phyloP scores from a whole-genome alignment of 1,284 basidiomycete species.

The Kwoniella shivajii region DNA sequence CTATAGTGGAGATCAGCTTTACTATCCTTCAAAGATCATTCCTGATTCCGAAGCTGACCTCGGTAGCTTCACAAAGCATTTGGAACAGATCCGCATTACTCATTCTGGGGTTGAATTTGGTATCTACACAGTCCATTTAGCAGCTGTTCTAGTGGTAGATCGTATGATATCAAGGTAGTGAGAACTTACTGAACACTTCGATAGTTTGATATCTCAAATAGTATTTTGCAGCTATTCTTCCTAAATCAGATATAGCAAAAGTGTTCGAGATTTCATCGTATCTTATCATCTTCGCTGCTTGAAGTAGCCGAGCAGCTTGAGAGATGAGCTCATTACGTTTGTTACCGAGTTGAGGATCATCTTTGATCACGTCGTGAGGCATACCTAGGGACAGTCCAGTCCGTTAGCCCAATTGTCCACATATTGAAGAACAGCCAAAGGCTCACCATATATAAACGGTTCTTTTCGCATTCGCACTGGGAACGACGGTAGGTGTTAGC shows the following conservation, averaged over 20 bases:
- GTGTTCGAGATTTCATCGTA: slow-evolving; percentile 67
- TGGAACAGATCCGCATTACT: slow-evolving; percentile 88
- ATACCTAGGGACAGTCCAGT: slow-evolving; percentile 64
- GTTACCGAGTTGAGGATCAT: slow-evolving; percentile 77
- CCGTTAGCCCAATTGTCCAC: neutral
- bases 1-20: slow-evolving; percentile 52
- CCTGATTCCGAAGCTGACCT: slow-evolving; percentile 60
- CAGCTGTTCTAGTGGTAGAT: no score
- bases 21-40: neutral
- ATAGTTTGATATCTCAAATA: slow-evolving; percentile 88
- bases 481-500: neutral
- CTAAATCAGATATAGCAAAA: slow-evolving; percentile 81
- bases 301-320: slow-evolving; percentile 70
- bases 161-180: neutral
- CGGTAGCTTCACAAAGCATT: slow-evolving; percentile 86
- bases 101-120: slow-evolving; percentile 79
- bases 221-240: slow-evolving; percentile 93
- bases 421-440: neutral
- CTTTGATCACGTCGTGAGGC: slow-evolving; percentile 66
- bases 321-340: slow-evolving; percentile 75
- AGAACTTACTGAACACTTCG: slow-evolving; percentile 71
- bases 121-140: no score
- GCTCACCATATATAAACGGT: slow-evolving; percentile 82
- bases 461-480: slow-evolving; percentile 89
- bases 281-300: slow-evolving; percentile 80